These are phyloP conservation scores for Sclerotinia subarctica DNA, from an alignment of 2,329 filamentous ascomycete genomes.

Conservation along the genomic window DNA sequence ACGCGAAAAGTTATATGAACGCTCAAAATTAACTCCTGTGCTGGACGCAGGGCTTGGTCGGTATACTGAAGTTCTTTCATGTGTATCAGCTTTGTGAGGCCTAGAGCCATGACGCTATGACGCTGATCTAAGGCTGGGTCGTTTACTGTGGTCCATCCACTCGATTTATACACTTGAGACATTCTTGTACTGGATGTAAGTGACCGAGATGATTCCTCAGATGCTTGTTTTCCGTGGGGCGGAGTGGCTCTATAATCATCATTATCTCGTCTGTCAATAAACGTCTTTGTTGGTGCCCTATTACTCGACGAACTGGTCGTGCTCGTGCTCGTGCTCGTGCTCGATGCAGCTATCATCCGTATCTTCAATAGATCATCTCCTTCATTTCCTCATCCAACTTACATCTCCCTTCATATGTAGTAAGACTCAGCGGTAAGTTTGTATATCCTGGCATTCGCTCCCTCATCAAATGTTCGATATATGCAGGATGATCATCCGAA, in stretches of 20 bases:
- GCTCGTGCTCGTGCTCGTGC: not conserved
- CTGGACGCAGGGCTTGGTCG: not conserved
- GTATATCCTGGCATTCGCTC: not conserved
- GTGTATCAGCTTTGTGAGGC: no score
- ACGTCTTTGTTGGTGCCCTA: not conserved
- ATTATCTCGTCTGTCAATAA: no score
- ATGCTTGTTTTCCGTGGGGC: not conserved
- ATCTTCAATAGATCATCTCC: not conserved
- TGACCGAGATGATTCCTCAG: not conserved
- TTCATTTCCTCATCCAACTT: not conserved
- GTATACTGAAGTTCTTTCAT: not conserved
- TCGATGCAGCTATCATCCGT: rapidly evolving
- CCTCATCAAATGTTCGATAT: not conserved
- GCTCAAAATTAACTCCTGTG: no score
- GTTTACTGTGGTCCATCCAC: not conserved
- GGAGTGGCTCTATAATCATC: not conserved
- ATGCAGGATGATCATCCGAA: not conserved
- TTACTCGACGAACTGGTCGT: not conserved
- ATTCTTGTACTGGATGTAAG: not conserved
- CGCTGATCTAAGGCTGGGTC: not conserved
- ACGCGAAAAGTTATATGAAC: no score
- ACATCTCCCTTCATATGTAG: not conserved
- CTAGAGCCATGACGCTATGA: not conserved
- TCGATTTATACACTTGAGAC: not conserved
- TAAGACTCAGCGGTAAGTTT: not conserved